These are phyloP conservation scores for Escallonia herrerae DNA, from an alignment of 129 eudicot species.

Conservation along the genomic window DNA sequence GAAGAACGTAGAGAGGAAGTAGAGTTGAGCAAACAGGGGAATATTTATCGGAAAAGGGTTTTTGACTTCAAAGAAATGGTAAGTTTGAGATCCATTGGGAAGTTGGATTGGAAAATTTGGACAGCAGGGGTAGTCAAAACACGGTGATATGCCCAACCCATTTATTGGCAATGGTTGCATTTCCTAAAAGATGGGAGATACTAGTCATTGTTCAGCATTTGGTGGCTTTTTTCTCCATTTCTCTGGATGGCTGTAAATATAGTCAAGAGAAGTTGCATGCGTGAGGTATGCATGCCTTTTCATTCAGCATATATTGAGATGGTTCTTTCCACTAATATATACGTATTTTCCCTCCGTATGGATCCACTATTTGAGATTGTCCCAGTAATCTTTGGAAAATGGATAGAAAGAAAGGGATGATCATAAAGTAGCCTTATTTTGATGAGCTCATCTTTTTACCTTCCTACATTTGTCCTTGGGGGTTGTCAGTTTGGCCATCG, in stretches of 20 bases:
- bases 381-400: background rate
- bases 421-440: background rate
- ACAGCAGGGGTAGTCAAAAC: slow-evolving; percentile 51
- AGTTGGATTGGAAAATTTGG: slow-evolving; percentile 82
- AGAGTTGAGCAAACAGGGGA: slow-evolving; percentile 38
- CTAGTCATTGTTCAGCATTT: background rate
- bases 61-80: slow-evolving; percentile 62
- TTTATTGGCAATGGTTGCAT: too few species aligned
- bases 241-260: background rate
- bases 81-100: slow-evolving; percentile 61
- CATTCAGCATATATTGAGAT: background rate
- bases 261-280: background rate
- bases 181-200: background rate
- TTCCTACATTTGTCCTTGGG: too few species aligned
- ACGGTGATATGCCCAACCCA: background rate
- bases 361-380: background rate
- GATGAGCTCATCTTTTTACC: background rate
- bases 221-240: background rate
- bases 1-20: slow-evolving; percentile 26
- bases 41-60: slow-evolving; percentile 32
- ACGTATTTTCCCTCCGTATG: too few species aligned
- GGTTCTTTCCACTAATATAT: too few species aligned
- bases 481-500: too few species aligned
- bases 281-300: background rate
- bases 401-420: background rate